Evolutionary conservation across 2,329 filamentous ascomycete genomes (phyloP).

Genomic region (Monilinia aucupariae): DNA sequence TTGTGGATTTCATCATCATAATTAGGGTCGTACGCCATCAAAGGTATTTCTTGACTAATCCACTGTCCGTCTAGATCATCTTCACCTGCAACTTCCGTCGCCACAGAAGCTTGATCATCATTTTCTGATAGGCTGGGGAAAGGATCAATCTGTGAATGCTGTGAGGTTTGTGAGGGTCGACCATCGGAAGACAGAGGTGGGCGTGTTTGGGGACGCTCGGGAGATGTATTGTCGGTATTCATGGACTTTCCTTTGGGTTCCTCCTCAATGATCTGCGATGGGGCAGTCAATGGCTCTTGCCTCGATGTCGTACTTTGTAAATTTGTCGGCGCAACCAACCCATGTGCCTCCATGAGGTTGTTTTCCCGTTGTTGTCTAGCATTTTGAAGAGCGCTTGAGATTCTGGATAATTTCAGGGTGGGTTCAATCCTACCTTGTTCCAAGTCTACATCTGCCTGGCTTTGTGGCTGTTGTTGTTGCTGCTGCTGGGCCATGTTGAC

Average conservation of each 20-base stretch:
- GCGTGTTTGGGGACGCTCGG: not conserved
- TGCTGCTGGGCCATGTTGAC: slow-evolving; percentile 34
- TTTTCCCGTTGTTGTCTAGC: slow-evolving; percentile 26
- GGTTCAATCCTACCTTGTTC: slow-evolving; percentile 40
- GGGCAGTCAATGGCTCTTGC: slow-evolving; percentile 12
- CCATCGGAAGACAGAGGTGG: slow-evolving; percentile 10
- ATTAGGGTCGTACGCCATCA: slow-evolving; percentile 23
- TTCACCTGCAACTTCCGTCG: slow-evolving; percentile 23
- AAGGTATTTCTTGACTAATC: slow-evolving; percentile 23
- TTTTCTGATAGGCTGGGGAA: slow-evolving; percentile 15
- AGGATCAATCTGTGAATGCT: not conserved
- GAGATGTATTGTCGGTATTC: not conserved
- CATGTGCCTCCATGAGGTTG: slow-evolving; percentile 16
- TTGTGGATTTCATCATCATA: slow-evolving; percentile 30
- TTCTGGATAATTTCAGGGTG: slow-evolving; percentile 24
- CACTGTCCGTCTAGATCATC: slow-evolving; percentile 21
- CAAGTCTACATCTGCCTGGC: slow-evolving; percentile 39
- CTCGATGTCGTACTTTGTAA: slow-evolving; percentile 8
- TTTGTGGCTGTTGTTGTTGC: slow-evolving; percentile 29
- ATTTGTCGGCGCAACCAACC: slow-evolving; percentile 12
- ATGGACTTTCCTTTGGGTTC: slow-evolving; percentile 8
- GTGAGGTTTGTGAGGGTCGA: not conserved
- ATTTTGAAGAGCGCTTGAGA: slow-evolving; percentile 26
- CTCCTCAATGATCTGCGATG: slow-evolving; percentile 20
- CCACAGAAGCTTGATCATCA: slow-evolving; percentile 24